Base-by-base conservation (phyloP, 2,329 filamentous ascomycete genomes). In the Chrysoporthe austroafricana region DNA sequence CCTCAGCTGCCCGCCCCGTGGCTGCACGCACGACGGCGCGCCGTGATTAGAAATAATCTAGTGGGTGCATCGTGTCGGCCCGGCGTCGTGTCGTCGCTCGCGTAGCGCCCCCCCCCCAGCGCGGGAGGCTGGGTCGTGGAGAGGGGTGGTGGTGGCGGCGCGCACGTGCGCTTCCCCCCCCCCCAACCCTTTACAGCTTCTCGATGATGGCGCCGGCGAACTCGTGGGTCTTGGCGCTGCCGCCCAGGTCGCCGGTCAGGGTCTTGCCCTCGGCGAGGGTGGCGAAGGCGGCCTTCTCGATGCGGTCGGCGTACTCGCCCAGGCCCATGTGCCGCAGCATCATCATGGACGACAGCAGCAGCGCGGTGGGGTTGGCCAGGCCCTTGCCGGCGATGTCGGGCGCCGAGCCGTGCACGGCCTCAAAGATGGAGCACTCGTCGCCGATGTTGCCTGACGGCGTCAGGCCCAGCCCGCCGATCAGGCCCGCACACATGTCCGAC, bases 301-400 rank as follows among this genome's bases (percentile, higher is more conserved):
- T 98, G 80, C 89, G 90, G 80, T 85, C 81, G 74, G 96, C 96
- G 80, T 98, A 90, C 72, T 93, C 86, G 80, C 84, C 90, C 72
- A 99, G 87, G 77, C 92, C 90, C 95, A 99, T 98, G 85, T 99
- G 96, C 82, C 96, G 91, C 87, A 99, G 84, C 96, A 99, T 98
- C 96, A 99, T 98, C 85, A 98, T 96, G 80, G 92, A 96, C 81
- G 89, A 93, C 77, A 98, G 91, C 73, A 99, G 89, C 74, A 99
- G 90, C 69, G 96, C 96, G 70, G 96, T 98, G 71, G 96, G 96
- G 88, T 99, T 99, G 77, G 96, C 96, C 74, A 98, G 91, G 73
- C 88, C 91, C 89, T 97, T 94, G 81, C 95, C 95, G 73, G 93
- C 94, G 79, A 98, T 98, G 81, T 98, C 95, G 70, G 95, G 95